Evolutionary conservation across 2,329 filamentous ascomycete species (phyloP).

Genomic region (Colletotrichum echinochloae): DNA sequence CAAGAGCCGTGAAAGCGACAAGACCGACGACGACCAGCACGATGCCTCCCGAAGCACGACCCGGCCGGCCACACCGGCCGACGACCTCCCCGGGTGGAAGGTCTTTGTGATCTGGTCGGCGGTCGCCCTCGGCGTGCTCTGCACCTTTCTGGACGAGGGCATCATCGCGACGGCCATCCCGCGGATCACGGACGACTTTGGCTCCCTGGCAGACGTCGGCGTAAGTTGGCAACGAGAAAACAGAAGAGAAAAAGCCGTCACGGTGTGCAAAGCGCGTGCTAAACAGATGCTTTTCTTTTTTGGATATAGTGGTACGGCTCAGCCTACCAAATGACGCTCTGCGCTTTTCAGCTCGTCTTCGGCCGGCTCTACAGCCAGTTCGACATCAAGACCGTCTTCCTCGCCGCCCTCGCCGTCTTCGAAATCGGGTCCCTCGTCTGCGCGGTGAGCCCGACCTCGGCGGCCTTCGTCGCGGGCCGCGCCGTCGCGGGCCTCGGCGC

Average conservation of each 20-base stretch:
- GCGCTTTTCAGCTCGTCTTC: constrained; percentile 45
- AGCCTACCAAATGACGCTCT: constrained; percentile 46
- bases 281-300: no score
- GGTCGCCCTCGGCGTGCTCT: constrained; percentile 21
- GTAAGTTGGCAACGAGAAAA: constrained; percentile 29
- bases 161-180: constrained; percentile 55
- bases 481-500: constrained; percentile 52
- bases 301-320: constrained; percentile 48
- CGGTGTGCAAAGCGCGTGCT: no score
- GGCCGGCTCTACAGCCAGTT: constrained; percentile 49
- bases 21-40: background rate
- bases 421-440: constrained; percentile 51
- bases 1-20: background rate
- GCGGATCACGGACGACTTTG: constrained; percentile 50
- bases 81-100: constrained; percentile 7
- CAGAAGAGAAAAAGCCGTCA: no score
- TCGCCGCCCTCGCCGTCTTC: constrained; percentile 47
- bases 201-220: constrained; percentile 57
- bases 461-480: constrained; percentile 52
- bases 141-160: constrained; percentile 29
- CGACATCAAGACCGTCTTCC: constrained; percentile 47
- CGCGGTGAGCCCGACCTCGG: constrained; percentile 50
- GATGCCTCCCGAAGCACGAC: background rate
- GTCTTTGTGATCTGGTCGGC: constrained; percentile 24
- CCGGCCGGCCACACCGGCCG: rapidly evolving